Evolutionary conservation across 306 rosid genomes (phyloP).

Genomic region (Castanopsis chinensis): DNA sequence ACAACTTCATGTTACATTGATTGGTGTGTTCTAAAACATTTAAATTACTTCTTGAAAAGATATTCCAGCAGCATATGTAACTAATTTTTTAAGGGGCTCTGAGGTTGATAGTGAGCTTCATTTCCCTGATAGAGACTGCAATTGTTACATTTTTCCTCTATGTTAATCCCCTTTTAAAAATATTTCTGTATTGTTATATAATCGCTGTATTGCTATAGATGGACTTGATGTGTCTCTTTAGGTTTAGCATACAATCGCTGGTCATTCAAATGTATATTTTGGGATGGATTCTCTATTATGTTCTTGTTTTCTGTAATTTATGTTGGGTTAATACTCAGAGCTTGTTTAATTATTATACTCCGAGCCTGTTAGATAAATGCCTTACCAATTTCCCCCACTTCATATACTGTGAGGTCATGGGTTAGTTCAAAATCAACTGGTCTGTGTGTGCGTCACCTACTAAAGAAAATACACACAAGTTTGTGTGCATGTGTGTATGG

Average conservation of each 20-base stretch:
- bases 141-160: not conserved
- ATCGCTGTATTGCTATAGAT: not conserved
- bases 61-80: too few species aligned
- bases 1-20: too few species aligned
- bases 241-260: not conserved
- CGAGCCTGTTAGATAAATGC: not conserved
- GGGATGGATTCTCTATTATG: not conserved
- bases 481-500: not conserved
- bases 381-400: not conserved
- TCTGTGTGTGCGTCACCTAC: not conserved
- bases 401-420: not conserved
- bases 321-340: not conserved
- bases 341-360: too few species aligned
- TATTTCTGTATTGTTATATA: not conserved
- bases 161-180: not conserved
- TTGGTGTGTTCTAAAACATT: too few species aligned
- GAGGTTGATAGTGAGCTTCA: not conserved
- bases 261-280: not conserved
- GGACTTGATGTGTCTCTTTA: conserved; percentile 10
- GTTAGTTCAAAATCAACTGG: not conserved
- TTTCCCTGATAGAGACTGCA: not conserved
- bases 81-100: not conserved
- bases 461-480: not conserved
- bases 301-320: not conserved
- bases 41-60: too few species aligned